phyloP scores from a whole-genome alignment of 2,329 filamentous ascomycete genomes.

The Exserohilum rostratum region DNA sequence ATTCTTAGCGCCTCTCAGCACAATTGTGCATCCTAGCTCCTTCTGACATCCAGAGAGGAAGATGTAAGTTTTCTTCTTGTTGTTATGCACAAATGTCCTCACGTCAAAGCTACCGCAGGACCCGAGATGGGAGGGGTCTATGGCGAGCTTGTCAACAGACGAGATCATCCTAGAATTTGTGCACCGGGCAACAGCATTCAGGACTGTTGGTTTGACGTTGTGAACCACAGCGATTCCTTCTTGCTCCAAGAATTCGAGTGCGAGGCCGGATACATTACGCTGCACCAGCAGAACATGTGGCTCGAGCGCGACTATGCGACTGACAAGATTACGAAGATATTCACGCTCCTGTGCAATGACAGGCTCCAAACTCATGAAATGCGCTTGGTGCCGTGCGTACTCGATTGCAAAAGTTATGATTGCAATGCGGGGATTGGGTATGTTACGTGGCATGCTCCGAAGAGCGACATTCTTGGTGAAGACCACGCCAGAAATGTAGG shows the following conservation, averaged over 20 bases:
- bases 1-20: conserved; percentile 79
- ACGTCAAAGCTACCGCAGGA: conserved; percentile 88
- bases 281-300: conserved; percentile 91
- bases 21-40: conserved; percentile 92
- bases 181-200: conserved; percentile 92
- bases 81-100: conserved; percentile 88
- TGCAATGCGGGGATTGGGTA: conserved; percentile 82
- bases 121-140: conserved; percentile 75
- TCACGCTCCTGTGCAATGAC: conserved; percentile 97
- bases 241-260: conserved; percentile 84
- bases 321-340: conserved; percentile 88
- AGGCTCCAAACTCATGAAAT: conserved; percentile 97
- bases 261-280: conserved; percentile 88
- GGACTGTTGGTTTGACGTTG: conserved; percentile 94
- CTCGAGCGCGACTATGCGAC: conserved; percentile 82
- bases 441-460: conserved; percentile 92
- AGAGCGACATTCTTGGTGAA: conserved; percentile 97
- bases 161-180: conserved; percentile 92
- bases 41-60: conserved; percentile 90
- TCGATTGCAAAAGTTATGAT: conserved; percentile 96
- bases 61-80: conserved; percentile 91
- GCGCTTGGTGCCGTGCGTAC: conserved; percentile 88
- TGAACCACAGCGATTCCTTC: conserved; percentile 92
- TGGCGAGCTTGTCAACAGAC: conserved; percentile 90
- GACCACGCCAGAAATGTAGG: conserved; percentile 95